A percentile compares a stretch with the other conserved stretches of the same genome.
These are phyloP conservation scores for Mrakia frigida DNA, from an alignment of 768 basidiomycete species.

Conservation along the genomic window DNA sequence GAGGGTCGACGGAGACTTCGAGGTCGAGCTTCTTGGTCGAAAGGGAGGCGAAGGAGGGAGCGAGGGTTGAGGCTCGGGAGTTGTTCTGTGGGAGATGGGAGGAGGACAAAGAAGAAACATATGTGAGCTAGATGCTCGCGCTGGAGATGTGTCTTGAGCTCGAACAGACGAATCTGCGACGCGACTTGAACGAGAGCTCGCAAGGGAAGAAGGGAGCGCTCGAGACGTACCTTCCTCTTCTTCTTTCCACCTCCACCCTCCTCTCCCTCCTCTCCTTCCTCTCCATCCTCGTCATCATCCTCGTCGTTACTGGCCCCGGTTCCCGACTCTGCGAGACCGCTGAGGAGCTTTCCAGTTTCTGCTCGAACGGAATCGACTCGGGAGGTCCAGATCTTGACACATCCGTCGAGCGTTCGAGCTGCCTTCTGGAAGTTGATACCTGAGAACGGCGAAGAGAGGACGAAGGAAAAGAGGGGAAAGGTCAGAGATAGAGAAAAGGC, in stretches of 20 bases:
- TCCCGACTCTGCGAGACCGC: constrained; percentile 69
- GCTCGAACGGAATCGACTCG: constrained; percentile 95
- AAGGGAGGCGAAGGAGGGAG: constrained; percentile 72
- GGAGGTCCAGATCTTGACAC: constrained; percentile 99
- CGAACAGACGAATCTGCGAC: not conserved
- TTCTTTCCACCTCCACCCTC: constrained; percentile 51
- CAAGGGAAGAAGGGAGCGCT: not conserved
- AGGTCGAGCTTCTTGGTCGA: constrained; percentile 89
- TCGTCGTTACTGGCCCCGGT: constrained; percentile 55
- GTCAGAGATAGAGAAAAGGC: not conserved
- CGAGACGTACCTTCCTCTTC: constrained; percentile 44
- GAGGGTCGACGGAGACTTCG: constrained; percentile 91
- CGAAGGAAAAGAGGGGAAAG: not conserved
- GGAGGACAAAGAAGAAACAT: not conserved
- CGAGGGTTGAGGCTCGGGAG: constrained; percentile 76
- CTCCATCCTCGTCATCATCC: constrained; percentile 17
- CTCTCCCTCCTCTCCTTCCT: constrained; percentile 52
- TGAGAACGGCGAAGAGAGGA: constrained; percentile 28
- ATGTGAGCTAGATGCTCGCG: not conserved
- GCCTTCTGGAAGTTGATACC: constrained; percentile 97
- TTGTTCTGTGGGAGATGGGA: constrained; percentile 45
- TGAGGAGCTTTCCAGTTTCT: constrained; percentile 90
- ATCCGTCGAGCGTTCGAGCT: constrained; percentile 92
- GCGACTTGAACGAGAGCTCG: not conserved
- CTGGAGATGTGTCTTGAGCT: too few relatives aligned